Evolutionary conservation across 164 flowering plant genomes (phyloP), one percentile per base, ranked within the genome.

Genomic region (Houttuynia cordata): DNA sequence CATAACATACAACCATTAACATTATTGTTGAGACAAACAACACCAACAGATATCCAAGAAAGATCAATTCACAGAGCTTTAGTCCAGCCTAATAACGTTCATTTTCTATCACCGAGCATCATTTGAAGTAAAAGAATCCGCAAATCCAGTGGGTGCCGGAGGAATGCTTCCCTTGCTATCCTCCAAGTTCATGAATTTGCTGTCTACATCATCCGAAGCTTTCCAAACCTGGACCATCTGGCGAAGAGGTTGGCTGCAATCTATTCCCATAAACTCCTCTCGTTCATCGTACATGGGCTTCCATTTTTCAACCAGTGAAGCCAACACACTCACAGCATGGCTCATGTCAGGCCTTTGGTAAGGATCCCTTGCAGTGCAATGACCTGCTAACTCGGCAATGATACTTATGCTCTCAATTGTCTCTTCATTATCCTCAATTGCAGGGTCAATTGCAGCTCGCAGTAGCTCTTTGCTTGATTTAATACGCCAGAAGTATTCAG

Each of bases 311-410:
- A 88, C 82, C 22, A 85, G 74, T 47, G 75, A 75, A 39, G 73
- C 57, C 47, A 88, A 71, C 17, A 86, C 85, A 58, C 73, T 86
- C 52, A 88, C 96, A 0, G 76, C 91, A 70, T 88, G 88, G 15
- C 96, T 79, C 88, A 88, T 86, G 42, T 88, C 88, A 1, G 96
- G 96, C 20, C 96, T 75, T 42, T 86, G 92, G 59, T 64, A 57
- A 13, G 94, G 87, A 59, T 89, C 96, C 54, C 96, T 72, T 52
- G 87, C 83, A 19, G 96, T 83, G 78, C 94, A 86, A 61, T 86
- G 96, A 7, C 93, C 87, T 25, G 94, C 94, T n/a, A 89, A 72
- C 63, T 89, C 91, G 50, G 90, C 79, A 24, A 89, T 58, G 10
- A 63, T 70, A 64, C 60, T 61, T 54, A 89, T 76, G 79, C 83